A percentile compares a stretch with the other conserved stretches of the same genome.
phyloP scores from a whole-genome alignment of 352 stramenopile species.

The Globisporangium middletonii region DNA sequence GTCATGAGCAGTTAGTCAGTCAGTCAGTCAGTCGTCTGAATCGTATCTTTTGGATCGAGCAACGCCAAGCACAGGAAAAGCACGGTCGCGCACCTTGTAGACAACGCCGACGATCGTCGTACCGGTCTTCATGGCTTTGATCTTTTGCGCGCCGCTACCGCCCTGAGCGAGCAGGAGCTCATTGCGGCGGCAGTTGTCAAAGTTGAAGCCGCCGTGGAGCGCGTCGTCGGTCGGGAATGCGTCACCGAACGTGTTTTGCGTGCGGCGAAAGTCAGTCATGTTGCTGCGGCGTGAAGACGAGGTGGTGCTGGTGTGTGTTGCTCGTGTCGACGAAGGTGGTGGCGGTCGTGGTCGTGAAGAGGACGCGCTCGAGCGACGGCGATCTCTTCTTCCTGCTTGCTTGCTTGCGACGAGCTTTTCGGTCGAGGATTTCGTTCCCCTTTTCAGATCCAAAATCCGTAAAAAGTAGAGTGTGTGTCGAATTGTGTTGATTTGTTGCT shows the following conservation, averaged over 20 bases:
- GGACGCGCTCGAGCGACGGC: not conserved
- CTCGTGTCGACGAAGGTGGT: not conserved
- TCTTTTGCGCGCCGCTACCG: constrained; percentile 40
- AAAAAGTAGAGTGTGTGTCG: constrained; percentile 7
- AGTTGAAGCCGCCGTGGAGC: constrained; percentile 84
- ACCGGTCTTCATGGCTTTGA: constrained; percentile 91
- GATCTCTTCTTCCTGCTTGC: not conserved
- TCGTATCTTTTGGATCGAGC: not conserved
- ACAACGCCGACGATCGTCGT: constrained; percentile 96
- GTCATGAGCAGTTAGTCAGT: not conserved
- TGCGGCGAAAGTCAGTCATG: constrained; percentile 83
- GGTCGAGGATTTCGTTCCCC: constrained; percentile 23
- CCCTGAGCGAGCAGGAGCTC: constrained; percentile 66
- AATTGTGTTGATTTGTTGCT: not conserved
- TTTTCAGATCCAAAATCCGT: constrained; percentile 13
- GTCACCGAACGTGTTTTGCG: constrained; percentile 72
- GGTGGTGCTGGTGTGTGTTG: not conserved
- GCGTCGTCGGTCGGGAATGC: constrained; percentile 51
- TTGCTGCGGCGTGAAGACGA: not conserved
- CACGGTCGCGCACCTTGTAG: constrained; percentile 67
- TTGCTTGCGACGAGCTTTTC: not conserved
- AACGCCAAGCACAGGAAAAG: not conserved
- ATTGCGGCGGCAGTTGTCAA: constrained; percentile 93
- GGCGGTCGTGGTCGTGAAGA: not conserved
- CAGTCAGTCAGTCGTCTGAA: not conserved